Evolutionary conservation across 768 basidiomycete species (phyloP).

Genomic region (Gelatoporia subvermispora): DNA sequence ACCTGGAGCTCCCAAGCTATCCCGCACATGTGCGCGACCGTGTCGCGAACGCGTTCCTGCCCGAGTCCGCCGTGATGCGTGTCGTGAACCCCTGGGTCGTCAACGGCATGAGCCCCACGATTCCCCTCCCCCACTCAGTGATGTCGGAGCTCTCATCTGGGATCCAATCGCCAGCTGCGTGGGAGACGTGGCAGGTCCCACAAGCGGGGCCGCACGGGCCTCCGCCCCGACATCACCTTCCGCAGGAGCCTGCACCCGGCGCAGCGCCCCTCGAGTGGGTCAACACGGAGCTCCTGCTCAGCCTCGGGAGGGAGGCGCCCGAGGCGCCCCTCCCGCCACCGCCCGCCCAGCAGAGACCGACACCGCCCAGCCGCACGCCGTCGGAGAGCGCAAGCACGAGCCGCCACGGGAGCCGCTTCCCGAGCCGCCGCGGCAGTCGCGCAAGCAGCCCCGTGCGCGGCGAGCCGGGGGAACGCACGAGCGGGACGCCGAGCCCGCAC

Average conservation of each 20-base stretch:
- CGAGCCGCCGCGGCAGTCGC: slow-evolving; percentile 28
- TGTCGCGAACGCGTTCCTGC: slow-evolving; percentile 72
- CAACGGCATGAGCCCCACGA: slow-evolving; percentile 36
- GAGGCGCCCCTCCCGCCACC: slow-evolving; percentile 16
- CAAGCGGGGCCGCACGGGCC: neutral
- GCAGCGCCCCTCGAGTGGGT: slow-evolving; percentile 65
- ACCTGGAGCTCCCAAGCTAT: slow-evolving; percentile 82
- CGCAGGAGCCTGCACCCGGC: slow-evolving; percentile 31
- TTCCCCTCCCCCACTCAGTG: slow-evolving; percentile 10
- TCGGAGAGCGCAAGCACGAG: slow-evolving; percentile 20
- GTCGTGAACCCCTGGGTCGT: slow-evolving; percentile 60
- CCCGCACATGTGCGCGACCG: slow-evolving; percentile 86
- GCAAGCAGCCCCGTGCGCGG: slow-evolving; percentile 15
- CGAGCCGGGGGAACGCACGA: slow-evolving; percentile 28
- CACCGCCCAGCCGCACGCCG: slow-evolving; percentile 24
- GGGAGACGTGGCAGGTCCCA: slow-evolving; percentile 17
- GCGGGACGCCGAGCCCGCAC: slow-evolving; percentile 50
- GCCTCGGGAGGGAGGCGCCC: slow-evolving; percentile 40
- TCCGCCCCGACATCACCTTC: slow-evolving; percentile 18
- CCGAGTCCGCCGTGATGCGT: slow-evolving; percentile 58
- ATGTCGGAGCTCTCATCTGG: slow-evolving; percentile 15
- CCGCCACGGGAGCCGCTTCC: slow-evolving; percentile 16
- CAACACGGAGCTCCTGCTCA: slow-evolving; percentile 78
- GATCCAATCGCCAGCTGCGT: slow-evolving; percentile 15
- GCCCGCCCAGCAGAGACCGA: slow-evolving; percentile 18